Evolutionary conservation across 1,139 yeast species (phyloP), one percentile per base, ranked within the genome.

Genomic region (Debaryomyces sp.): DNA sequence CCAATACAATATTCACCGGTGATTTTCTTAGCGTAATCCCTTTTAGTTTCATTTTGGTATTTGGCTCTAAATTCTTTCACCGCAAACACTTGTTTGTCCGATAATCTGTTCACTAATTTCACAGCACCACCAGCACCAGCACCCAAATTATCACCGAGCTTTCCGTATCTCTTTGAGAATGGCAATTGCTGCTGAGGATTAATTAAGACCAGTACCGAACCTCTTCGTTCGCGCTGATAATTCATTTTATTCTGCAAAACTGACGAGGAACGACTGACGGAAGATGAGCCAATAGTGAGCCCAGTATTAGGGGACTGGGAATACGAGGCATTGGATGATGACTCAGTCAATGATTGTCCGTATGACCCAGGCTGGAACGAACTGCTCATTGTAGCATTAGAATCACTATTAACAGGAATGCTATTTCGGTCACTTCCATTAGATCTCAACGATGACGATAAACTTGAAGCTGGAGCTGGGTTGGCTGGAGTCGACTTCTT

Each of bases 101-200:
- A 67, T 40, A 81, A 73, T 58, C 96, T 75, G 38, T 80, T 84
- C 29, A 90, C 86, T 47, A 92, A 73, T 58, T 85, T 82, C 32
- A 92, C 98, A 3, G 94, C 80, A 5, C 98, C 98, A 38, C 98
- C 98, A 2, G 97, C 97, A 50, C 98, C 98, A 9, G 96, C 96
- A 43, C 98, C 98, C 40, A 92, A 75, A 50, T 83, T 87, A 60
- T 90, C 95, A 44, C 96, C 96, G 46, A 85, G 81, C 62, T 86
- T 88, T 44, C 90, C 83, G 63, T 91, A 92, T 53, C 92, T 76
- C 62, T 87, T 89, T 21, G 88, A 80, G 54, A 87, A 82, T 2
- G 96, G 83, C 34, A 75, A 56, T 48, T 65, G 73, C 44, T 68
- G 76, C 41, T 63, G 68, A 13, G 54, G 48, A 44, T 59, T 61